Evolutionary conservation across 1,139 yeast genomes (phyloP), one percentile per base, ranked within the genome.

Genomic region (Yarrowia galli): DNA sequence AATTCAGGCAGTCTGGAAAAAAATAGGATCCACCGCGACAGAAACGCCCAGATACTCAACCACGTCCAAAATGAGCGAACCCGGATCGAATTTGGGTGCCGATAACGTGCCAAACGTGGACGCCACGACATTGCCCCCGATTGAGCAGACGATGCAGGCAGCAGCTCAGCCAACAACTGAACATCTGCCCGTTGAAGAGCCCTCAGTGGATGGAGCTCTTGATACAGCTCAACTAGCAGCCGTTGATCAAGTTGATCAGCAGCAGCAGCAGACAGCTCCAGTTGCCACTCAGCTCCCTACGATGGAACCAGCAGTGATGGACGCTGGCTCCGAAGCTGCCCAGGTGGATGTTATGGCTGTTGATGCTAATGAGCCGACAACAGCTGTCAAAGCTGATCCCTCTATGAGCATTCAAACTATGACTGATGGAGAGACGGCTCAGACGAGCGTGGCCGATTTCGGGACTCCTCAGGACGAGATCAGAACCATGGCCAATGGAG

Each of bases 401-500:
- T 4, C 38, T 35, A 13, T 4, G 13, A 16, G 15, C 35, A 46
- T 28, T 18, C 25, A 32, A 22, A 35, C 58, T 2, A 51, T 51
- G 43, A 40, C 42, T n/a, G 36, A 51, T 16, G 58, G 58, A 13
- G 58, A 51, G 20, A 35, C 43, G 18, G 36, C 22, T 6, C 45
- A 36, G 43, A 18, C 25, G 13, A 18, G 13, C 6, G 13, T 20
- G 12, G 20, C 43, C 12, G 43, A 53, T 22, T 23, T 32, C 16
- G 56, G 36, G 0, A 5, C 25, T 13, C 56, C 56, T 32, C 40
- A 32, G 25, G 28, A 49, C 12, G 56, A 49, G 13, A 35, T 53
- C 23, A 7, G 58, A 35, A 53, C 58, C 32, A 53, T 53, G 58
- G 43, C 43, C 9, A 53, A 53, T 5, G 58, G 58, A 28, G 58